Base-by-base conservation (phyloP, 2,329 filamentous ascomycete genomes). In the Alternaria gansuensis region DNA sequence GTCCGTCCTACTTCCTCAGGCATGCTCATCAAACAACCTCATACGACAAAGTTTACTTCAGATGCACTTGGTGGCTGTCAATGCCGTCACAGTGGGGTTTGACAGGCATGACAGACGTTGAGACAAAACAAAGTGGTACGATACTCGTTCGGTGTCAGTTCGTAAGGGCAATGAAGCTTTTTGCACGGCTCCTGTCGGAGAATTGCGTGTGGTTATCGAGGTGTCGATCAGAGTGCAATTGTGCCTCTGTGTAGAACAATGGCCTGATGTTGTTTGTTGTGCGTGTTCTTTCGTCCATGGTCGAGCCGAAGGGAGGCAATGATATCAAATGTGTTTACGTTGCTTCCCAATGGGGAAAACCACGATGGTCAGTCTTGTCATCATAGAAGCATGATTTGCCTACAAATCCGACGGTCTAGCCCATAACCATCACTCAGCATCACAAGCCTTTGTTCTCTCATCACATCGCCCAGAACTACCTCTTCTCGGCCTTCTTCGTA, bases 31-130 rank as follows among this genome's bases (percentile, higher is more conserved):
- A 75, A 75, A 75, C 73, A 71, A 64, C 62, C 67, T 75, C 71
- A 66, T 75, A 75, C 73, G 71, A 75, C 72, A 64, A 70, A 69
- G 73, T 75, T 76, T 75, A 65, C 72, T 50, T 65, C 71, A 71
- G 68, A 60, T 54, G 39, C 52, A 55, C 57, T 62, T 59, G 60
- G 21, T 64, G 54, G 60, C 57, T 59, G 46, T 62, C 60, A 62
- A 64, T 56, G 64, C 54, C 59, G 54, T 57, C 48, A 48, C 23
- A 4, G 45, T 49, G 46, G 46, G 57, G n/a, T 34, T 45, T 36
- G 26, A 28, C 46, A 52, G 39, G 57, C 60, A 66, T 64, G 63
- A 57, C 61, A 63, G 62, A 61, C 63, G 63, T 57, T 68, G 70
- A 67, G 51, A 58, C 68, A 69, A 72, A 74, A 74, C 70, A 72